These are phyloP conservation scores for Salisapilia sapeloensis DNA, from an alignment of 352 stramenopile genomes.

Conservation along the genomic window DNA sequence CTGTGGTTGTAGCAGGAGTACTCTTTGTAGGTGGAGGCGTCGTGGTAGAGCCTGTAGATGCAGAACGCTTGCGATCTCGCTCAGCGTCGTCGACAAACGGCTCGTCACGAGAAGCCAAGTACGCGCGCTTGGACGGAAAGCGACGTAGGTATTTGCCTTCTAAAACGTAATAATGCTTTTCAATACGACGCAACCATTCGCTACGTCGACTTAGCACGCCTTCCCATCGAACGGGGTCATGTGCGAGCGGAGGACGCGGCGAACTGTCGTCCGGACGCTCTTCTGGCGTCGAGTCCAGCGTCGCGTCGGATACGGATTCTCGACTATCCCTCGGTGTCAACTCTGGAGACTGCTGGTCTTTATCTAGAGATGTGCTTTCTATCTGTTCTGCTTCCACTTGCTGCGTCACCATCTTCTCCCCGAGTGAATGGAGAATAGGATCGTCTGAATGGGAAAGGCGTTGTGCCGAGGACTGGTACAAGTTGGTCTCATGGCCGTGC, in stretches of 20 bases:
- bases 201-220: constrained; percentile 59
- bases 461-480: constrained; percentile 42
- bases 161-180: constrained; percentile 78
- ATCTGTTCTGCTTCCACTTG: too few relatives aligned
- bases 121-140: constrained; percentile 74
- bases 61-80: constrained; percentile 12
- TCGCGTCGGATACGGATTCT: neutral
- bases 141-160: constrained; percentile 71
- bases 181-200: constrained; percentile 65
- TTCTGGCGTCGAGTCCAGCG: constrained; percentile 7
- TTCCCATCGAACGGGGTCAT: constrained; percentile 75
- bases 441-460: constrained; percentile 53
- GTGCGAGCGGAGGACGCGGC: too few relatives aligned
- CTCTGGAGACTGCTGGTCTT: too few relatives aligned
- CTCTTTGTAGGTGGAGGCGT: constrained; percentile 13
- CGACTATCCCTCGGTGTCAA: too few relatives aligned
- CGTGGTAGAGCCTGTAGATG: constrained; percentile 11
- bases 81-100: constrained; percentile 35
- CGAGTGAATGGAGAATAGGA: constrained; percentile 38
- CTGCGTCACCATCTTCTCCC: constrained; percentile 33
- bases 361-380: too few relatives aligned
- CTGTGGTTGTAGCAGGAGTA: constrained; percentile 13
- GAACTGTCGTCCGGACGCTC: constrained; percentile 44
- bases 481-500: constrained; percentile 69
- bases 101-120: constrained; percentile 58